Evolutionary conservation across 2,329 filamentous ascomycete species (phyloP), one percentile per base, ranked within the genome.

Genomic region (Stemphylium lycopersici): DNA sequence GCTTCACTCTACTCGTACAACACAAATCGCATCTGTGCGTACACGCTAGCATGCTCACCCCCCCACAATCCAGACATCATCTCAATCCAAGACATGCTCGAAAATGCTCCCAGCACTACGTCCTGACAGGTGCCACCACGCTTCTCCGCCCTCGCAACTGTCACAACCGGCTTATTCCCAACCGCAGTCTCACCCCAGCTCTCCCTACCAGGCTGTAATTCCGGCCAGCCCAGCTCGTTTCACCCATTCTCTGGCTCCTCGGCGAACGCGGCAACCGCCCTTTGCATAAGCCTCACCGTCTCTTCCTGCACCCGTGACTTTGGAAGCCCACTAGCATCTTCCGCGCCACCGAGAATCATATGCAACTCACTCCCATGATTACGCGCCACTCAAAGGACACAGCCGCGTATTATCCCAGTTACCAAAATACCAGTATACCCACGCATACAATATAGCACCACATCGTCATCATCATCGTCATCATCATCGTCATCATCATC

Each of bases 331-430:
- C 59, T 63, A 7, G 55, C 54, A 32, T 63, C 53, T 34, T 66
- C 52, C 4, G 62, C 53, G n/a, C 53, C 55, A 6, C 66, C 65
- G 29, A 70, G 59, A 18, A 68, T 53, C 56, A 65, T 66, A 13
- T 66, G 52, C 36, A 68, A 33, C 44, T 69, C 67, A 16, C 56
- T 59, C 20, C 57, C 56, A 32, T 69, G 67, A 42, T 68, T 68
- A 69, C 6, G 63, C 63, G 15, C 63, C 63, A 38, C 60, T 59
- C 1, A 51, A 56, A n/a, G 61, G 56, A 38, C 65, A 63, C 1
- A 68, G 49, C n/a, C 56, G 55, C 1, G 55, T 59, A 22, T 68
- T 66, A 8, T 56, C 12, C 57, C 55, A 68, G 15, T 66, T 53
- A 40, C 63, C 62, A 42, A 57, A 68, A 26, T 65, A 68, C 6